Evolutionary conservation across 257 asterid species (phyloP).

Genomic region (Fraxinus anomala): DNA sequence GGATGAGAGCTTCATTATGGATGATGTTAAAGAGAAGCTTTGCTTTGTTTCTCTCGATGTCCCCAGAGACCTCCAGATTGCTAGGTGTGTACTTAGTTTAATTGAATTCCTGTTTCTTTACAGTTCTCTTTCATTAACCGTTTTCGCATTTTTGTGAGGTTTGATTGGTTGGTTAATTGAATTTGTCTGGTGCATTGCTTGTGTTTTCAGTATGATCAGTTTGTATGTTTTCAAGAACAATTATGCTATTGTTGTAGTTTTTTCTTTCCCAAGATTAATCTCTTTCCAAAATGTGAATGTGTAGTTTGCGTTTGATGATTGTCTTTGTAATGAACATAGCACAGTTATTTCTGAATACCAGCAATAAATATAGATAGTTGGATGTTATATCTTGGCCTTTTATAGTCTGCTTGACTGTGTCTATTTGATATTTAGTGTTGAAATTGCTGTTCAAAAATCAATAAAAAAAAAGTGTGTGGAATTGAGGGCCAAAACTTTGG

Average conservation of each 20-base stretch:
- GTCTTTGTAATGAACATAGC: not conserved
- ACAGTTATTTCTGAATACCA: not conserved
- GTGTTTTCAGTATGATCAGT: not conserved
- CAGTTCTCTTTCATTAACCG: not conserved
- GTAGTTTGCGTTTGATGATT: not conserved
- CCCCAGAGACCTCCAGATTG: constrained; percentile 78
- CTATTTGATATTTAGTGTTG: not conserved
- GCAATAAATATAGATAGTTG: not conserved
- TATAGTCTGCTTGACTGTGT: not conserved
- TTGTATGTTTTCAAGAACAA: not conserved
- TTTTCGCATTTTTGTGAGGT: not conserved
- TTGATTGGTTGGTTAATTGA: not conserved
- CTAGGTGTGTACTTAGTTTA: constrained; percentile 46
- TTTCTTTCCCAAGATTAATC: not conserved
- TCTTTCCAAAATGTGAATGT: not conserved
- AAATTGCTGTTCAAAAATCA: too few species aligned
- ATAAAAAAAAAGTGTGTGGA: too few species aligned
- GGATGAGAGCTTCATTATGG: constrained; percentile 93
- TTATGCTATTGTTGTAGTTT: not conserved
- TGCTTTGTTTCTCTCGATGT: constrained; percentile 89
- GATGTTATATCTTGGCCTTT: not conserved
- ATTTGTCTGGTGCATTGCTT: not conserved
- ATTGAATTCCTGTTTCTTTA: constrained; percentile 2
- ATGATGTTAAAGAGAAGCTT: constrained; percentile 93
- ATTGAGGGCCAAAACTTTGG: too few species aligned